Evolutionary conservation across 2,329 filamentous ascomycete genomes (phyloP), one percentile per base, ranked within the genome.

Genomic region (Knufia petricola): DNA sequence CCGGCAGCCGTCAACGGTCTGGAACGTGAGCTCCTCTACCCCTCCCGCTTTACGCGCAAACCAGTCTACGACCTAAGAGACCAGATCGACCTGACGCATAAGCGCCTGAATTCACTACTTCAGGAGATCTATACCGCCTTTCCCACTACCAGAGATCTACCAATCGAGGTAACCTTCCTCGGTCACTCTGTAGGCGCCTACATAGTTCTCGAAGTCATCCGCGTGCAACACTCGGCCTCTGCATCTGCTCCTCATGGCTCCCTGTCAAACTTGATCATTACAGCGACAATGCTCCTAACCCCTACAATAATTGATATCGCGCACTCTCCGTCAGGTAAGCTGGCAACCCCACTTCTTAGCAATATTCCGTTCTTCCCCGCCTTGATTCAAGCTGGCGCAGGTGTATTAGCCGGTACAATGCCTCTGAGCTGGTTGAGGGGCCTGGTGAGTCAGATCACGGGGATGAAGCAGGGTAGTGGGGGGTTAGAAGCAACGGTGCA

Each of bases 101-200:
- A 58, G 2, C 66, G 66, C 20, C 54, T 79, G 1, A 61, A 66
- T 13, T 52, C 63, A 1, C 55, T 73, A 9, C 64, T 73, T 43
- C 28, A 42, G 1, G 26, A 40, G 1, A 17, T 48, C 34, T 31
- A 34, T 31, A 39, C 23, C 52, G 48, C 12, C 19, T 12, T 51
- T 58, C 1, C 12, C 36, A 12, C n/a, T n/a, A 26, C 15, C 6
- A 17, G 20, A 26, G 17, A 32, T 28, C 8, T 39, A 12, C 32
- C 21, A 10, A 15, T 63, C 3, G 66, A 66, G 43, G 75, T 87
- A 15, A 71, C 87, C 6, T 66, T 89, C 13, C 75, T 84, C 43
- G 85, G 84, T 3, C 85, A 89, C 64, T 87, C 83, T 0, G 81
- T 89, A 1, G 85, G 85, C 20, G 70, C 78, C 8, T 89, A 85